These are phyloP conservation scores for Boletus huronensis DNA, from an alignment of 768 basidiomycete species.

Conservation along the genomic window DNA sequence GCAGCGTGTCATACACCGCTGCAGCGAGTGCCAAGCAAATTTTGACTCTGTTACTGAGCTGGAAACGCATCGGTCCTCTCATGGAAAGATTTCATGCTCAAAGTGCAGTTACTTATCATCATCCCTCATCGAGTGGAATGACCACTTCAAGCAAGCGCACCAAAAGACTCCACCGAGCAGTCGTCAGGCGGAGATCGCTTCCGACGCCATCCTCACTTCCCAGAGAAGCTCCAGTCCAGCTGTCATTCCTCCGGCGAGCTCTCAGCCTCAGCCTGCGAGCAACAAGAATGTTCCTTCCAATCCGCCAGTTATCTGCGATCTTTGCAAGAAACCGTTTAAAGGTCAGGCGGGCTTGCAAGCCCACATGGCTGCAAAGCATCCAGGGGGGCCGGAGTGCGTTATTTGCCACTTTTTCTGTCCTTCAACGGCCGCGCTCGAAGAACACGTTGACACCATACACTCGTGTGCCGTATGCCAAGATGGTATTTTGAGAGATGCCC, in stretches of 20 bases:
- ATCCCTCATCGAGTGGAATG: constrained; percentile 28
- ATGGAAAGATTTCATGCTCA: constrained; percentile 23
- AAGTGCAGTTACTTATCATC: constrained; percentile 20
- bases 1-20: constrained; percentile 11
- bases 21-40: constrained; percentile 17
- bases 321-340: constrained; percentile 25
- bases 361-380: constrained; percentile 26
- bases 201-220: background rate
- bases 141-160: constrained; percentile 25
- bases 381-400: constrained; percentile 17
- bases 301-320: constrained; percentile 11
- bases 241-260: constrained; percentile 13
- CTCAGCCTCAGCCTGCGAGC: constrained; percentile 19
- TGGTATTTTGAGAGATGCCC: constrained; percentile 27
- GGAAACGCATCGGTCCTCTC: constrained; percentile 20
- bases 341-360: constrained; percentile 20
- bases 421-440: constrained; percentile 23
- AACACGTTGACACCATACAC: constrained; percentile 27
- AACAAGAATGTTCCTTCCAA: constrained; percentile 5
- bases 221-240: constrained; percentile 15
- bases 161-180: background rate
- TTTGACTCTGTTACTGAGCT: constrained; percentile 19
- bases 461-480: constrained; percentile 29
- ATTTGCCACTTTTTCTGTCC: constrained; percentile 25
- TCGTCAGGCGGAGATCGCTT: constrained; percentile 9